Base-by-base conservation (phyloP, 1,139 yeast species). In the Suhomyces bribrorum region DNA sequence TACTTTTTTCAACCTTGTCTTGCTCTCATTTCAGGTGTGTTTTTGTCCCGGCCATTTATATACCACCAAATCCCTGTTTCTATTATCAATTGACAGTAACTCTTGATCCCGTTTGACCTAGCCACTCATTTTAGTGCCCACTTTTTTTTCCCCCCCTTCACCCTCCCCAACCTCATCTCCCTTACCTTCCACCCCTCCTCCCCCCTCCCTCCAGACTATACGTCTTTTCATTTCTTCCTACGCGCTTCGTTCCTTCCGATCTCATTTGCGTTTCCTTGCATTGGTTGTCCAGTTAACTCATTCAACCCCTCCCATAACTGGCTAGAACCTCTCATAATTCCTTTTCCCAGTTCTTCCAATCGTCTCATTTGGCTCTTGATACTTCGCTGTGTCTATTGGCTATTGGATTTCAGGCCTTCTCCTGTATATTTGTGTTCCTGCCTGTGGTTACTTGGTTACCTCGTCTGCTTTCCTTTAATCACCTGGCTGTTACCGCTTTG, bases 181-280 rank as follows among this genome's bases (percentile, higher is more conserved):
- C 34, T 11, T 13, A 23, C 17, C 7, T 17, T 12, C 20, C 17
- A 12, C 14, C 24, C 31, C 24, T 12, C 23, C 26, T 9, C 32
- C 32, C 23, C 23, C 6, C 11, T n/a, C 23, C 23, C 11, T 20
- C 8, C 23, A 20, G 23, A 20, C 23, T 5, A 8, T 5, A 20
- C 5, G 23, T 20, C 23, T 20, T n/a, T 20, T 20, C 23, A 20
- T 3, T 20, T 20, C 23, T 20, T 20, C 23, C 11, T 20, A 20
- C 23, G 23, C 4, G 11, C 8, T 20, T 4, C 23, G 23, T 3
- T n/a, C 11, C 23, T 8, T 3, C 23, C 5, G 11, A 8, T n/a
- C 23, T 20, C 11, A 34, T 36, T 20, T 29, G 35, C 36, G 32
- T 31, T 36, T 36, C 39, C 30, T 31, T 36, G 39, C 39, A 36